A percentile compares a stretch with the other conserved stretches of the same genome.
Evolutionary conservation across 1,139 yeast genomes (phyloP).

Genomic region (Debaryomyces robertsiae): DNA sequence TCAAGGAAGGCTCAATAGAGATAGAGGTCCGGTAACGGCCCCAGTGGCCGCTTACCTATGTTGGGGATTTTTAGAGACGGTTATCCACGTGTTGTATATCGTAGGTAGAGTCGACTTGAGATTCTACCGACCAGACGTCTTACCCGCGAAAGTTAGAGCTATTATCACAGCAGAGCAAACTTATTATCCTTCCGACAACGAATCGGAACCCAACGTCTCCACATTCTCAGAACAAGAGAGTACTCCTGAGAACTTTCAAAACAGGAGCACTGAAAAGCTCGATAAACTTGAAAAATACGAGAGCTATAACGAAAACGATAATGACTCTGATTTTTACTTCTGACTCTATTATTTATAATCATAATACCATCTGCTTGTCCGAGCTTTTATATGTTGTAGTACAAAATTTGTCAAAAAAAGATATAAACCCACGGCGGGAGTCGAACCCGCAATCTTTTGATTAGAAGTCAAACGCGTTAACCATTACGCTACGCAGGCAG

Average conservation of each 20-base stretch:
- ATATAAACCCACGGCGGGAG: conserved; percentile 34
- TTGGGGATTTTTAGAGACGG: conserved; percentile 44
- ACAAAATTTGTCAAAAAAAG: neutral
- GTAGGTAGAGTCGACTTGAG: conserved; percentile 49
- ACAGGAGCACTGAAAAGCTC: neutral
- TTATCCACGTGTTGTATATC: conserved; percentile 39
- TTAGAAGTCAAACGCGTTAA: conserved; percentile 38
- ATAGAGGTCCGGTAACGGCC: conserved; percentile 25
- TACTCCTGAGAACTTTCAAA: neutral
- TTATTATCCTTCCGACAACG: conserved; percentile 24
- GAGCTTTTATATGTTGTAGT: neutral
- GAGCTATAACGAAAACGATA: conserved; percentile 7
- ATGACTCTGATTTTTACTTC: conserved; percentile 11
- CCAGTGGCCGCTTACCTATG: conserved; percentile 37
- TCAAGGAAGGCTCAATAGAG: conserved; percentile 25
- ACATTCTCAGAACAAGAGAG: neutral
- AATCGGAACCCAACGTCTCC: conserved; percentile 8
- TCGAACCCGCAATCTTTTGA: conserved; percentile 39
- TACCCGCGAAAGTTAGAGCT: conserved; percentile 39
- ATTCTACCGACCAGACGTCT: conserved; percentile 48
- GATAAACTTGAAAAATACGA: conserved; percentile 1
- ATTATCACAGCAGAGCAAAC: conserved; percentile 48
- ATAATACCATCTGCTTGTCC: neutral
- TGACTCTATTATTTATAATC: neutral
- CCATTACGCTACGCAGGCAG: conserved; percentile 34